Evolutionary conservation across 805 yeast genomes (phyloP).

Genomic region (Suhomyces sp.): DNA sequence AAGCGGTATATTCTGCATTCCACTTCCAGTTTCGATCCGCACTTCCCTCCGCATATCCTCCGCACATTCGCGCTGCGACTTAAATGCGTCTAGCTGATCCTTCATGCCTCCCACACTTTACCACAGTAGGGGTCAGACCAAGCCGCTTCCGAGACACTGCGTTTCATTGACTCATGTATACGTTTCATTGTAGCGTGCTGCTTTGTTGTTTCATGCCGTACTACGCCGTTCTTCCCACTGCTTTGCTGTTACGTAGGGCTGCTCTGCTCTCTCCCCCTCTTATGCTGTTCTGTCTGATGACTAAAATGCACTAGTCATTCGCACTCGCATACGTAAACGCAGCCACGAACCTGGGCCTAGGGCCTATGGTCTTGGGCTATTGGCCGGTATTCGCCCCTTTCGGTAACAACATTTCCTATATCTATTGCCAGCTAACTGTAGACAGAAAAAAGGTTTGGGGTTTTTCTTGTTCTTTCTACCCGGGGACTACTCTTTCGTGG

Average conservation of each 20-base stretch:
- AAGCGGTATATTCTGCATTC: too few relatives aligned
- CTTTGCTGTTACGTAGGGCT: neutral
- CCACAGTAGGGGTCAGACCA: neutral
- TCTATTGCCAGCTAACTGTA: neutral
- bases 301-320: neutral
- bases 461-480: neutral
- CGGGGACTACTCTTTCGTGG: neutral
- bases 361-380: neutral
- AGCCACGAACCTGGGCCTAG: constrained; percentile 1
- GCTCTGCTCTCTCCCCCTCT: neutral
- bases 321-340: neutral
- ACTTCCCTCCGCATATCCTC: neutral
- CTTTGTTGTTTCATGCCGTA: neutral
- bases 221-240: neutral
- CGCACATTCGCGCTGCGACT: neutral
- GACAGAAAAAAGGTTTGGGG: neutral
- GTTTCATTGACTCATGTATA: neutral
- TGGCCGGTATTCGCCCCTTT: neutral
- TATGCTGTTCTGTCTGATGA: neutral
- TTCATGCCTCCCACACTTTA: neutral
- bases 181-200: neutral
- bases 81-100: neutral
- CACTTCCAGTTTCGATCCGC: neutral
- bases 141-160: neutral
- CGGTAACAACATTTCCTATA: neutral